Conservation (phyloP, 2,329 filamentous ascomycete species). For the Stromatinia cepivora region DNA sequence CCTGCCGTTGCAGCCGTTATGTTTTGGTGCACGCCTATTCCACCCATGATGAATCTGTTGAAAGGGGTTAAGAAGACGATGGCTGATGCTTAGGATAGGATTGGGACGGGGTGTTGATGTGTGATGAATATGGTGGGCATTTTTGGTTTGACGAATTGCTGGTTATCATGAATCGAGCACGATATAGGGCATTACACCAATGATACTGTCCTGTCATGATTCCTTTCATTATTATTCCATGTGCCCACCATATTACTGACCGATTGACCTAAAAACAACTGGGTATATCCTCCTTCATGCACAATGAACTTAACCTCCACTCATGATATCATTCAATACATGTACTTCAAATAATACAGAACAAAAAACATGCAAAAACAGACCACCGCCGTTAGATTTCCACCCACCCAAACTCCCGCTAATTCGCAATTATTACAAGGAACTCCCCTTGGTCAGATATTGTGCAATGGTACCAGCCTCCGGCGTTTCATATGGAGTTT, state of each 20-base stretch:
- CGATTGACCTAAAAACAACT: slow-evolving; percentile 2
- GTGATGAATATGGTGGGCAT: not conserved
- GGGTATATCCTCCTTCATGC: slow-evolving; percentile 22
- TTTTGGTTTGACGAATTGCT: not conserved
- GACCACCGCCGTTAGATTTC: not conserved
- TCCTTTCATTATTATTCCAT: slow-evolving; percentile 11
- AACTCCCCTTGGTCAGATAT: slow-evolving; percentile 16
- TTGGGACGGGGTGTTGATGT: not conserved
- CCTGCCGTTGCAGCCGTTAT: slow-evolving; percentile 7
- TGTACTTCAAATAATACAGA: slow-evolving; percentile 17
- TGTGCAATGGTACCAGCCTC: slow-evolving; percentile 14
- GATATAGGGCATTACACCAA: not conserved
- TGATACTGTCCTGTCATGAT: not conserved
- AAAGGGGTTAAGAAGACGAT: slow-evolving; percentile 12
- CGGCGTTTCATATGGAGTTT: slow-evolving; percentile 3
- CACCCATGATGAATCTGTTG: slow-evolving; percentile 6
- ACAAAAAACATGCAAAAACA: not conserved
- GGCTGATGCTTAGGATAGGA: not conserved
- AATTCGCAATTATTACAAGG: slow-evolving; percentile 13
- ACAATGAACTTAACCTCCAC: not conserved
- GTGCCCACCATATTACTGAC: not conserved
- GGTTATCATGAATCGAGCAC: not conserved
- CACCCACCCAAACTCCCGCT: slow-evolving; percentile 15
- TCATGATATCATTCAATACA: slow-evolving; percentile 16
- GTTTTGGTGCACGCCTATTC: slow-evolving; percentile 11